A percentile compares a stretch with the other conserved stretches of the same genome.
phyloP scores from a whole-genome alignment of 495 filamentous ascomycete genomes.

The Saxophila tyrrhenica region DNA sequence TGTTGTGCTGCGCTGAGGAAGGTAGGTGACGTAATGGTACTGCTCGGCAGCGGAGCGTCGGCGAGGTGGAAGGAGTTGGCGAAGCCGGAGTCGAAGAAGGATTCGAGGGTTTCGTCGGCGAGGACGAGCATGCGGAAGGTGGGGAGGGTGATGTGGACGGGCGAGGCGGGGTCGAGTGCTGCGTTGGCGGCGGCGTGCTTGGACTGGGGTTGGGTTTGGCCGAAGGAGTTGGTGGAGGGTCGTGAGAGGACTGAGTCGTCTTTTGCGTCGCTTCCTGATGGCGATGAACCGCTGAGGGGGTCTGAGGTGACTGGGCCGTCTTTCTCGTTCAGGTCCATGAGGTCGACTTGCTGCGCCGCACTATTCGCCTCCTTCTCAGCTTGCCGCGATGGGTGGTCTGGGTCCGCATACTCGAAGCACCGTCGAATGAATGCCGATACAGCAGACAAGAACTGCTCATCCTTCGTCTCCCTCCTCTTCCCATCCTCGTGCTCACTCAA shows the following conservation, averaged over 20 bases:
- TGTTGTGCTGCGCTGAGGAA: constrained; percentile 40
- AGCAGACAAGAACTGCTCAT: constrained; percentile 78
- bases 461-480: constrained; percentile 37
- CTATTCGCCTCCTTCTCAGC: constrained; percentile 17
- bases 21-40: constrained; percentile 35
- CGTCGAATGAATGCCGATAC: constrained; percentile 90
- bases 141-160: constrained; percentile 88
- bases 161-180: constrained; percentile 83
- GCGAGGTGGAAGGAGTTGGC: constrained; percentile 59
- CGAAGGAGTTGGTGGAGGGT: constrained; percentile 12
- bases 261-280: constrained; percentile 3
- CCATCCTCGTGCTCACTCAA: constrained; percentile 11
- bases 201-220: constrained; percentile 29
- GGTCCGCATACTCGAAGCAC: constrained; percentile 97
- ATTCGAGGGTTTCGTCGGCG: constrained; percentile 87
- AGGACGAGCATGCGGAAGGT: constrained; percentile 98
- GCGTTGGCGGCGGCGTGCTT: constrained; percentile 62
- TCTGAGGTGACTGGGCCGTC: constrained; percentile 7
- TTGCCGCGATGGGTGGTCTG: constrained; percentile 60
- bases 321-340: constrained; percentile 47
- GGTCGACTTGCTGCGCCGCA: constrained; percentile 38
- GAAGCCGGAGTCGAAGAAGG: constrained; percentile 84
- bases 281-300: constrained; percentile 6
- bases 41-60: constrained; percentile 35
- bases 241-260: constrained; percentile 19